Conservation (phyloP, 1,284 basidiomycete species). For the Anthracocystis walkeri region DNA sequence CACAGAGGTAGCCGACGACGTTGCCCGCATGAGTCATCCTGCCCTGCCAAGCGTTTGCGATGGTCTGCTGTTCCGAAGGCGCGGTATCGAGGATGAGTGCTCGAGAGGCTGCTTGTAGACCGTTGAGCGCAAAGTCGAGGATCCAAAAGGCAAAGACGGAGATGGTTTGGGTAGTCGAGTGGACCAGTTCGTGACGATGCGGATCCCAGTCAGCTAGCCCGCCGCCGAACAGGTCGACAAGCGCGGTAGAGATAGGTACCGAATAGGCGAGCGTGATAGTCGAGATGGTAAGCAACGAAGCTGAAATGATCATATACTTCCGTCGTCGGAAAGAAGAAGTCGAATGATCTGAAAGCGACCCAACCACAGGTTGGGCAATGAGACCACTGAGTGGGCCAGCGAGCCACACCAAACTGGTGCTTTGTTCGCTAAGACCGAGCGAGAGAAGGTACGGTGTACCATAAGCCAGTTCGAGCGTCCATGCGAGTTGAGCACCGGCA, state of each 20-base stretch:
- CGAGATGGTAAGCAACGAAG: slow-evolving; percentile 76
- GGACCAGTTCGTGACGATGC: slow-evolving; percentile 70
- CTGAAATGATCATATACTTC: slow-evolving; percentile 88
- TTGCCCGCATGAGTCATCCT: slow-evolving; percentile 71
- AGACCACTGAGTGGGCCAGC: slow-evolving; percentile 93
- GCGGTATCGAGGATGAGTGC: slow-evolving; percentile 91
- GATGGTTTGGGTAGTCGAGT: slow-evolving; percentile 71
- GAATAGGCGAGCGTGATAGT: slow-evolving; percentile 92
- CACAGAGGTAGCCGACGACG: slow-evolving; percentile 71
- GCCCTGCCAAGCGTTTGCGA: slow-evolving; percentile 98
- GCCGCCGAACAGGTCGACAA: slow-evolving; percentile 82
- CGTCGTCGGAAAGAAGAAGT: slow-evolving; percentile 83
- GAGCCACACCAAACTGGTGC: slow-evolving; percentile 95
- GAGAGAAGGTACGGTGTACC: slow-evolving; percentile 91
- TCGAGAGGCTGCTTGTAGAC: slow-evolving; percentile 87
- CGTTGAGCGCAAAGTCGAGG: slow-evolving; percentile 92
- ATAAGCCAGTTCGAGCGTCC: slow-evolving; percentile 85
- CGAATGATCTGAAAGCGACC: slow-evolving; percentile 91
- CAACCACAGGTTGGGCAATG: slow-evolving; percentile 93
- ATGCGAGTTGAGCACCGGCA: slow-evolving; percentile 87
- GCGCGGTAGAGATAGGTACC: slow-evolving; percentile 77
- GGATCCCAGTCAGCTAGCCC: slow-evolving; percentile 93
- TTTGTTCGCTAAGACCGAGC: slow-evolving; percentile 88
- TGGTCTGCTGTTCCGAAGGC: slow-evolving; percentile 85
- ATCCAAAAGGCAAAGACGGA: slow-evolving; percentile 93